Percentiles rank a stretch among this genome's conserved stretches.
Evolutionary conservation across 225 moss, liverwort and hornwort species (phyloP).

Genomic region (Marchantia paleacea): DNA sequence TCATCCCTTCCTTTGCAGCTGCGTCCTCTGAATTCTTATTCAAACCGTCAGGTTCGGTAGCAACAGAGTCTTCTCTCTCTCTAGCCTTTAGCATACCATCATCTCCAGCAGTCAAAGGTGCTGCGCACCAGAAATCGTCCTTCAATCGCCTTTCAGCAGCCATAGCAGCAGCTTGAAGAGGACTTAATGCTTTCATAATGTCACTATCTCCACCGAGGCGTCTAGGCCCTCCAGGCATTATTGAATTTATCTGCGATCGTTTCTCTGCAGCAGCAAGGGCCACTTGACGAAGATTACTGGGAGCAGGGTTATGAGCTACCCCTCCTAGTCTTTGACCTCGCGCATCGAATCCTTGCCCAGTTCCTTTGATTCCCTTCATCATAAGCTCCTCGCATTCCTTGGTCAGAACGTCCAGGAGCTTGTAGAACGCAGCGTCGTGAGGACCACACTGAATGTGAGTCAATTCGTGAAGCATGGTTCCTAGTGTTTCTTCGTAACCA

Average conservation of each 20-base stretch:
- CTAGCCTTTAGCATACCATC: conserved; percentile 74
- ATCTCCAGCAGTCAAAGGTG: conserved; percentile 68
- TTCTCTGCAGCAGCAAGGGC: conserved; percentile 94
- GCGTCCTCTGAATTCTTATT: not conserved
- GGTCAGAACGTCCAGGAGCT: conserved; percentile 82
- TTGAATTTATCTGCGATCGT: conserved; percentile 50
- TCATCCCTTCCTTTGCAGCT: conserved; percentile 9
- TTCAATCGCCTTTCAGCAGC: conserved; percentile 84
- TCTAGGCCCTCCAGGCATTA: conserved; percentile 78
- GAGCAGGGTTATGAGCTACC: conserved; percentile 71
- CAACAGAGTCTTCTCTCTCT: conserved; percentile 60
- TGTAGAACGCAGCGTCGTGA: conserved; percentile 87
- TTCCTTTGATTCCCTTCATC: conserved; percentile 88
- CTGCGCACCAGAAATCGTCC: conserved; percentile 97
- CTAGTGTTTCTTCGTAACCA: conserved; percentile 76
- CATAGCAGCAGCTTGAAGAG: conserved; percentile 98
- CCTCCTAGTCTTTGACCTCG: conserved; percentile 85
- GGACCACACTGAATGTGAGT: conserved; percentile 88
- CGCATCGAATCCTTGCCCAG: conserved; percentile 91
- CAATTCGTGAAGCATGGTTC: conserved; percentile 91
- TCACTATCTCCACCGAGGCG: conserved; percentile 88
- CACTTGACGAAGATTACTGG: conserved; percentile 67
- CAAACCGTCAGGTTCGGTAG: conserved; percentile 13
- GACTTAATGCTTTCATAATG: conserved; percentile 89
- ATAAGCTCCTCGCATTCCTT: conserved; percentile 98